These are phyloP conservation scores for Nicotiana sylvestris DNA, from an alignment of 257 asterid species.

Conservation along the genomic window DNA sequence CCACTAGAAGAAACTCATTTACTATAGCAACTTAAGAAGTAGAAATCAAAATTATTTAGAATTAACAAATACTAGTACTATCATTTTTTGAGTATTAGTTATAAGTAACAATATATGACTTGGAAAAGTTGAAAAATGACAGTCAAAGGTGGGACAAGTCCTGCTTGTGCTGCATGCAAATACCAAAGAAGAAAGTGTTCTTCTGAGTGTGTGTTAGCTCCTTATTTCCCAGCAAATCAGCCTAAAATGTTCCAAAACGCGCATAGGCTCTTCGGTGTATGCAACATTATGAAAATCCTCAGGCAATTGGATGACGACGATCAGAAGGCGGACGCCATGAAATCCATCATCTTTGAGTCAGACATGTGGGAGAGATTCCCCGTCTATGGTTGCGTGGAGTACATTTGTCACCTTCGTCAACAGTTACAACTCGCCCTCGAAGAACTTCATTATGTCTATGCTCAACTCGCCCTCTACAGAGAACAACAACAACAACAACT, in stretches of 20 bases:
- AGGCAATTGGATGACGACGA: constrained; percentile 4
- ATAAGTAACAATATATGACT: neutral
- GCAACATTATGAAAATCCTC: constrained; percentile 39
- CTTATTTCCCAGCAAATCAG: constrained; percentile 52
- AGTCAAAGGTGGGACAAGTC: constrained; percentile 46
- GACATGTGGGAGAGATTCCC: constrained; percentile 47
- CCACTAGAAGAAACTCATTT: neutral
- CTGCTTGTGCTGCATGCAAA: constrained; percentile 77
- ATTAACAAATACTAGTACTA: neutral
- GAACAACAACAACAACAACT: constrained; percentile 16
- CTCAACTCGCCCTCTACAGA: constrained; percentile 19
- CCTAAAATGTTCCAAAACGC: constrained; percentile 43
- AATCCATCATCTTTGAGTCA: constrained; percentile 54
- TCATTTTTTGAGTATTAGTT: neutral
- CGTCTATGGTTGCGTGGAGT: constrained; percentile 37
- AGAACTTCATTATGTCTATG: constrained; percentile 25
- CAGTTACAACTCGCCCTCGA: constrained; percentile 21
- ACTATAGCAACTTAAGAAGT: neutral
- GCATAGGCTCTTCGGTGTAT: constrained; percentile 57
- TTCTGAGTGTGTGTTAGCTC: constrained; percentile 49
- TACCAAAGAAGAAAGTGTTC: constrained; percentile 54
- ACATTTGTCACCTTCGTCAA: constrained; percentile 31
- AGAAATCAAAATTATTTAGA: neutral
- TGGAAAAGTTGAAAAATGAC: constrained; percentile 24
- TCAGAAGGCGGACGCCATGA: constrained; percentile 51